Conservation (phyloP, 1,284 basidiomycete genomes). For the Pulveroboletus sp. region DNA sequence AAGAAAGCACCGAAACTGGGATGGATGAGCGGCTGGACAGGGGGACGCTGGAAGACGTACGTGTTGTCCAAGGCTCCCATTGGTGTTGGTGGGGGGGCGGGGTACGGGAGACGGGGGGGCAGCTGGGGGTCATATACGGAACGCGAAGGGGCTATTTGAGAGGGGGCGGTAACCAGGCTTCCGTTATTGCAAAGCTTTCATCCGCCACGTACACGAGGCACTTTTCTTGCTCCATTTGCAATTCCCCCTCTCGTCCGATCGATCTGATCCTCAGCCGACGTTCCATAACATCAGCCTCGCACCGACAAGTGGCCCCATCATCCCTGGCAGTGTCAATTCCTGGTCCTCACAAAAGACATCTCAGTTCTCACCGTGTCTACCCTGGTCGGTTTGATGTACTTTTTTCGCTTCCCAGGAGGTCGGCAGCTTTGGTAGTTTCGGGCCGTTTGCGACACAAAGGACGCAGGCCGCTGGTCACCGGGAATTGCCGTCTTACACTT, state of each 20-base stretch:
- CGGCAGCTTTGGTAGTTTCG: too few relatives aligned
- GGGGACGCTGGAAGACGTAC: slow-evolving; percentile 13
- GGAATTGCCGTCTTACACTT: background rate
- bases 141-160: slow-evolving; percentile 26
- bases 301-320: background rate
- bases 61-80: slow-evolving; percentile 31
- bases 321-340: slow-evolving; percentile 18
- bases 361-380: background rate
- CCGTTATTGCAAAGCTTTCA: slow-evolving; percentile 34
- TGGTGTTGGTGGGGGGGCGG: background rate
- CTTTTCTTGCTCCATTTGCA: slow-evolving; percentile 22
- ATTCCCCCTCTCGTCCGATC: slow-evolving; percentile 14
- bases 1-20: slow-evolving; percentile 53
- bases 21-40: background rate
- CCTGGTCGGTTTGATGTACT: background rate
- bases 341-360: background rate
- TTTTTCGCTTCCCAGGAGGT: background rate
- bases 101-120: background rate
- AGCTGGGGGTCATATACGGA: slow-evolving; percentile 2
- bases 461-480: background rate
- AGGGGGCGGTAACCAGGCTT: slow-evolving; percentile 24
- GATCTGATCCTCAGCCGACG: slow-evolving; percentile 20
- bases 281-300: slow-evolving; percentile 22
- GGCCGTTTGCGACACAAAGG: too few relatives aligned
- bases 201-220: slow-evolving; percentile 25